Conservation (phyloP, 441 rosid genomes). For the Gossypium davidsonii region DNA sequence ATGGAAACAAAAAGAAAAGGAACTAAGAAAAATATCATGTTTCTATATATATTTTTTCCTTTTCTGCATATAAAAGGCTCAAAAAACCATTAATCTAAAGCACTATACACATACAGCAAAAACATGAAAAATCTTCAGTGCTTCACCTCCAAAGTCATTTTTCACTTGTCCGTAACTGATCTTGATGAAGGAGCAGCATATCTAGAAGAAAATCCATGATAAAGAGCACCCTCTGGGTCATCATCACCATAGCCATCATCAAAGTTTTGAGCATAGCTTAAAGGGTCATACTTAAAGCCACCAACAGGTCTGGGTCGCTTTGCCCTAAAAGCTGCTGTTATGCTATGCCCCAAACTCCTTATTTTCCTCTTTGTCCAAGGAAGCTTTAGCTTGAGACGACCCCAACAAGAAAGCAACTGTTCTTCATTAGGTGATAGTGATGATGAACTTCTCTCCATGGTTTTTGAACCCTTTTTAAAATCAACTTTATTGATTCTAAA, state of each 20-base stretch:
- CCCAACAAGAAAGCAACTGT: slow-evolving; percentile 45
- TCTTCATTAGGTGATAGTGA: slow-evolving; percentile 17
- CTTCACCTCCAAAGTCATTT: background rate
- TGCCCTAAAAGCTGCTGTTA: slow-evolving; percentile 19
- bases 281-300: slow-evolving; percentile 37
- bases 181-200: slow-evolving; percentile 30
- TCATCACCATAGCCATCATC: slow-evolving; percentile 46
- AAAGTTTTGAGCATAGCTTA: slow-evolving; percentile 60
- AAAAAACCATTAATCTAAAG: background rate
- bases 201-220: slow-evolving; percentile 42
- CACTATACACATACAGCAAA: background rate
- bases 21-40: background rate
- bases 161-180: slow-evolving; percentile 15
- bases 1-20: no score
- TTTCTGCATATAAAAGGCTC: background rate
- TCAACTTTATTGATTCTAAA: background rate
- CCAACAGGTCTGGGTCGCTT: slow-evolving; percentile 27
- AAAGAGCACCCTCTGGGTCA: slow-evolving; percentile 18
- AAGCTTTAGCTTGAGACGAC: slow-evolving; percentile 43
- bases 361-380: slow-evolving; percentile 35
- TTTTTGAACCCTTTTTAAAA: background rate
- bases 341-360: slow-evolving; percentile 20
- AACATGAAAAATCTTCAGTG: background rate
- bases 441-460: slow-evolving; percentile 21
- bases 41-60: background rate